Conservation (phyloP, 345 rosid genomes). For the Heritiera fomes region DNA sequence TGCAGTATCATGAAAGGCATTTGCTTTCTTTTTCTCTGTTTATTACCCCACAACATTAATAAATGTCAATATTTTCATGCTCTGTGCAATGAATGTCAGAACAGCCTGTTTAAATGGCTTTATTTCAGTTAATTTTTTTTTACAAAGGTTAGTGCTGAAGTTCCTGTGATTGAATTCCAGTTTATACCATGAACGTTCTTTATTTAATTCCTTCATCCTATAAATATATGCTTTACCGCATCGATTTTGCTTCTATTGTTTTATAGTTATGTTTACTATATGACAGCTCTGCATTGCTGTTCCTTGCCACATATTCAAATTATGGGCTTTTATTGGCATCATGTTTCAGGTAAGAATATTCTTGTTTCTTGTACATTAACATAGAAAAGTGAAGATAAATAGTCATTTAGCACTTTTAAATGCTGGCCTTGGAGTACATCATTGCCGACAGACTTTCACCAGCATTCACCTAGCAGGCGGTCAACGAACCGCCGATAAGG, state of each 20-base stretch:
- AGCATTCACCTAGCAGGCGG: no score
- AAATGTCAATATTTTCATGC: background rate
- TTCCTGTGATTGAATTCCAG: background rate
- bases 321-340: slow-evolving; percentile 94
- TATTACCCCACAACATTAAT: background rate
- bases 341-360: slow-evolving; percentile 79
- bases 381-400: background rate
- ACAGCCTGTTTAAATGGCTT: background rate
- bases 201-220: background rate
- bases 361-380: background rate
- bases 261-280: background rate
- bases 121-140: background rate
- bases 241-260: background rate
- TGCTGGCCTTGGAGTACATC: no score
- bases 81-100: background rate
- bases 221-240: background rate
- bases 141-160: background rate
- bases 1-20: no score
- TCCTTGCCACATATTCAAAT: slow-evolving; percentile 89
- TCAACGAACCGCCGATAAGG: no score
- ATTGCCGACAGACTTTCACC: no score
- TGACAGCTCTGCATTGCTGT: slow-evolving; percentile 91
- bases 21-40: no score
- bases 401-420: background rate
- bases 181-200: background rate